Conservation (phyloP, 441 rosid genomes). For the Flueggea neowawraea region DNA sequence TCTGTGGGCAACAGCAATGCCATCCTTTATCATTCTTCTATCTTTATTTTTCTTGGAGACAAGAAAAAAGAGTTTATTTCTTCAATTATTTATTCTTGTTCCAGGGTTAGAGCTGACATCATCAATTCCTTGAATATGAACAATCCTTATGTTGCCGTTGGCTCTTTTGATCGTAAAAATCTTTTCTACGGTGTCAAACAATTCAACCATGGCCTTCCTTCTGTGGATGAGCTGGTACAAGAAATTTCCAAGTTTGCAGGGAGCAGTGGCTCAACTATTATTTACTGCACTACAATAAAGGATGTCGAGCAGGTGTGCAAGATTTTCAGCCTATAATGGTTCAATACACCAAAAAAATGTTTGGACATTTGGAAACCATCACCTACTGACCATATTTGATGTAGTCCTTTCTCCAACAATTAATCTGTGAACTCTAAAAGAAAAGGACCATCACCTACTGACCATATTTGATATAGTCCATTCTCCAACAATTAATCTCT, state of each 20-base stretch:
- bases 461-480: neutral
- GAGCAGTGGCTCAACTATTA: constrained; percentile 31
- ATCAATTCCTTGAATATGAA: constrained; percentile 39
- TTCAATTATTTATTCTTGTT: constrained; percentile 6
- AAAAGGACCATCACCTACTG: neutral
- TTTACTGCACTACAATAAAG: constrained; percentile 49
- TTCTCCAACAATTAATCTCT: too few relatives aligned
- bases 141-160: constrained; percentile 41
- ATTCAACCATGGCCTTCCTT: constrained; percentile 25
- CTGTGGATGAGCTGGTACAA: constrained; percentile 37
- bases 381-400: neutral
- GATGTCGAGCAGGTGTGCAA: constrained; percentile 40
- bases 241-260: constrained; percentile 35
- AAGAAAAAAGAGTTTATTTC: neutral
- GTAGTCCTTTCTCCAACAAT: too few relatives aligned
- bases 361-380: neutral
- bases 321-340: neutral
- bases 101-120: constrained; percentile 44
- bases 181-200: constrained; percentile 50
- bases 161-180: constrained; percentile 52
- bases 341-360: neutral
- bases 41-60: neutral
- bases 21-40: too few relatives aligned
- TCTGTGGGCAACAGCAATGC: too few relatives aligned
- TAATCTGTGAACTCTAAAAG: too few relatives aligned